These are phyloP conservation scores for Pseudozyma sp. DNA, from an alignment of 1,284 basidiomycete genomes.

Conservation along the genomic window DNA sequence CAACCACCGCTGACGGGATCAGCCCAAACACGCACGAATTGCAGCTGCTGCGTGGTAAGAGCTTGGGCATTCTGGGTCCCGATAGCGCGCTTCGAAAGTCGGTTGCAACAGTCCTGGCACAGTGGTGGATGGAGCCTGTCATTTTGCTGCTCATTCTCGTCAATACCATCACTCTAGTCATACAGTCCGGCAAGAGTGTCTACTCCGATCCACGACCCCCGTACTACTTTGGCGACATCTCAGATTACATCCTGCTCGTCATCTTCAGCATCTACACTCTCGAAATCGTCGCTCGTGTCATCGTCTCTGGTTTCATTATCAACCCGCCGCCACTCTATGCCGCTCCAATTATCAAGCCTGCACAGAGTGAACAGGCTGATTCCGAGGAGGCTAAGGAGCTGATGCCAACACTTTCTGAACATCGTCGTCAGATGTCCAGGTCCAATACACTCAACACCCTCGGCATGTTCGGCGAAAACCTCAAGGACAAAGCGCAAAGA, in stretches of 20 bases:
- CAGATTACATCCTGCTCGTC: constrained; percentile 84
- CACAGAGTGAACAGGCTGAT: background rate
- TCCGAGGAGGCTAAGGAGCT: constrained; percentile 10
- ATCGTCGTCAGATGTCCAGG: constrained; percentile 45
- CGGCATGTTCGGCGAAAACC: constrained; percentile 44
- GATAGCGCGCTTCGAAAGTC: constrained; percentile 56
- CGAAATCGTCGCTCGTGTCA: constrained; percentile 88
- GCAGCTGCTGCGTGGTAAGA: constrained; percentile 77
- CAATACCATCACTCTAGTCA: constrained; percentile 84
- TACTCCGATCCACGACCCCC: constrained; percentile 71
- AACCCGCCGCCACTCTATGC: constrained; percentile 75
- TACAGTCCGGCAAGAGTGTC: constrained; percentile 77
- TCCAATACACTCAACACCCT: constrained; percentile 62
- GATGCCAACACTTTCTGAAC: constrained; percentile 11
- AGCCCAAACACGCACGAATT: constrained; percentile 22
- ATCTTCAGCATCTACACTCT: constrained; percentile 90
- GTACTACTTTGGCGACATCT: constrained; percentile 88
- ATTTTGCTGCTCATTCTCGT: constrained; percentile 86
- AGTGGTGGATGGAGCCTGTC: constrained; percentile 85
- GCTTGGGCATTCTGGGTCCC: constrained; percentile 82
- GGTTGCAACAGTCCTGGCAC: constrained; percentile 32
- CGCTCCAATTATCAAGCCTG: constrained; percentile 14
- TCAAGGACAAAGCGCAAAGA: constrained; percentile 47
- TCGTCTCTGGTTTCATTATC: constrained; percentile 89
- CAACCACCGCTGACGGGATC: constrained; percentile 1